Evolutionary conservation across 129 eudicot species (phyloP).

Genomic region (Apium graveolens): DNA sequence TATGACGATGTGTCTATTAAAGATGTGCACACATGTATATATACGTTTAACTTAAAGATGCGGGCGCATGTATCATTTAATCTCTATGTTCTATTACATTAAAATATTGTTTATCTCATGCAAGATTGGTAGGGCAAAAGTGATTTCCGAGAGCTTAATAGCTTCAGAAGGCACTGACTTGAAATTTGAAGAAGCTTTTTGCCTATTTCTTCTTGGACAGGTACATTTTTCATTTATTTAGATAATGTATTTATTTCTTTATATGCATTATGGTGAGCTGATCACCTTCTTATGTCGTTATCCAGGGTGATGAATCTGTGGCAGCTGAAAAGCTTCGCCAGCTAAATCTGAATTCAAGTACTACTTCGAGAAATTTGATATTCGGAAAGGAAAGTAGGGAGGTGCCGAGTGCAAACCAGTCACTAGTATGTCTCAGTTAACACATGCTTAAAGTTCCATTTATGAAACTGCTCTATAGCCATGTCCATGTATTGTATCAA

Average conservation of each 20-base stretch:
- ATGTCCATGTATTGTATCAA: slow-evolving; percentile 10
- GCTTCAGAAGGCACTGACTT: slow-evolving; percentile 79
- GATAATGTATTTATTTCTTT: background rate
- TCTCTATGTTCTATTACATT: slow-evolving; percentile 1
- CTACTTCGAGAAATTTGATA: slow-evolving; percentile 49
- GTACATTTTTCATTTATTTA: slow-evolving; percentile 27
- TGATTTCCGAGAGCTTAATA: slow-evolving; percentile 69
- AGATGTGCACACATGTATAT: background rate
- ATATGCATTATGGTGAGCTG: slow-evolving; percentile 4
- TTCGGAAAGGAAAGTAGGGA: slow-evolving; percentile 54
- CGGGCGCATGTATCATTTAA: background rate
- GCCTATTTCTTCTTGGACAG: slow-evolving; percentile 89
- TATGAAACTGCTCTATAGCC: slow-evolving; percentile 8
- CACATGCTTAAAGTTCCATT: slow-evolving; percentile 12
- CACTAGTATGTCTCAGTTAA: slow-evolving; percentile 45
- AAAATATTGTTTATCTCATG: slow-evolving; percentile 11
- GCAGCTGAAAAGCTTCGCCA: slow-evolving; percentile 68
- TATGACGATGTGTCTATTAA: background rate
- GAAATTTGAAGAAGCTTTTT: slow-evolving; percentile 87
- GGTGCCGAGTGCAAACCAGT: slow-evolving; percentile 45
- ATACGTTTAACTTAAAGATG: background rate
- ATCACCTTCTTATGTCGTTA: slow-evolving; percentile 9
- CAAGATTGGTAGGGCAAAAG: slow-evolving; percentile 74
- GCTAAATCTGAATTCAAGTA: slow-evolving; percentile 41
- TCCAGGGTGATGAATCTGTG: slow-evolving; percentile 76